Percentiles rank a stretch among this genome's conserved stretches.
These are phyloP conservation scores for Apiospora pterosperma DNA, from an alignment of 2,329 filamentous ascomycete species.

Conservation along the genomic window DNA sequence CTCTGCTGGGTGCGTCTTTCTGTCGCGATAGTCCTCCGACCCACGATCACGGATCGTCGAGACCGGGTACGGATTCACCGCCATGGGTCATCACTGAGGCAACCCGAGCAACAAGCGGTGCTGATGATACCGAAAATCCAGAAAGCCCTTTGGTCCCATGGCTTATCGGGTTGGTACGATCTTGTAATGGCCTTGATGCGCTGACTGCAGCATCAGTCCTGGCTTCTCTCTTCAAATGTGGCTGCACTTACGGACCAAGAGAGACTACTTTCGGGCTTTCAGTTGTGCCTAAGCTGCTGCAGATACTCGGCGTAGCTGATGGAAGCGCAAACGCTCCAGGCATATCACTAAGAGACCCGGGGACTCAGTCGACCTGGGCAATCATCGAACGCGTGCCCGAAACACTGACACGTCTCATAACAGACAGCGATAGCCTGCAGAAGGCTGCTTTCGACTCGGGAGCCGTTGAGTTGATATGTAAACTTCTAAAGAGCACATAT, in stretches of 20 bases:
- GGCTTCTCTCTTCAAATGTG: conserved; percentile 65
- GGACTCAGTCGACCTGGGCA: conserved; percentile 15
- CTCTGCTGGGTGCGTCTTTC: conserved; percentile 45
- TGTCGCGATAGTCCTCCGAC: conserved; percentile 35
- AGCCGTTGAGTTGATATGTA: conserved; percentile 43
- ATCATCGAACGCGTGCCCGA: conserved; percentile 70
- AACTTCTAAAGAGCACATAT: conserved; percentile 50
- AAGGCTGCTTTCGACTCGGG: conserved; percentile 71
- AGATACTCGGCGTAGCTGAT: conserved; percentile 56
- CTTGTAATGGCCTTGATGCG: conserved; percentile 53
- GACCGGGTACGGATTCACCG: conserved; percentile 19
- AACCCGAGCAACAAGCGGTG: conserved; percentile 16
- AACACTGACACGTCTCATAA: conserved; percentile 74
- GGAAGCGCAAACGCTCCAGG: conserved; percentile 34
- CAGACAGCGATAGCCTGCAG: conserved; percentile 76
- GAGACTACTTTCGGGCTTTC: conserved; percentile 63
- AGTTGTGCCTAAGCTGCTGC: conserved; percentile 66
- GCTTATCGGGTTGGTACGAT: conserved; percentile 63
- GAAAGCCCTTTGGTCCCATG: conserved; percentile 73
- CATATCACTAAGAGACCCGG: conserved; percentile 33
- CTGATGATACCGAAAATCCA: conserved; percentile 49
- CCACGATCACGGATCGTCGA: conserved; percentile 21
- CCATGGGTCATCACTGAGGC: conserved; percentile 23
- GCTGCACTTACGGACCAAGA: conserved; percentile 60
- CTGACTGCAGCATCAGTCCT: conserved; percentile 68